Evolutionary conservation across 2,329 filamentous ascomycete genomes (phyloP), one percentile per base, ranked within the genome.

Genomic region (Penicillium glabrum): DNA sequence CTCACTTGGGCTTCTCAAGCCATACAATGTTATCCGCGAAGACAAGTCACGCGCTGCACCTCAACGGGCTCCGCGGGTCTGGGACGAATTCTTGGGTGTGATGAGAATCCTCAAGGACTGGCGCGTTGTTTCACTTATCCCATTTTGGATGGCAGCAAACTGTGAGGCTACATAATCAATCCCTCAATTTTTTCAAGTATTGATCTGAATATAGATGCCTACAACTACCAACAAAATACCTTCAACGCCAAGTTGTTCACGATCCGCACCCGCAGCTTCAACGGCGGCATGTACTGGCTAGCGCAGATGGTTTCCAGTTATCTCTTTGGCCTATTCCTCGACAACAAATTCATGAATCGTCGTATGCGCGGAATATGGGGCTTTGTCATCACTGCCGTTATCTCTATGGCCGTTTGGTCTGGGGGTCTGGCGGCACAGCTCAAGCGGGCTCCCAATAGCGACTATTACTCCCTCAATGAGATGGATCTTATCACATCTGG

Each of bases 171-270:
- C 2, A 48, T 19, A 26, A 31, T 41, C 3, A 13, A 2, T 31
- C 29, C 11, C 29, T 13, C 29, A 1, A 31, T 5, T 31, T 8
- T 19, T n/a, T 1, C 16, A n/a, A 37, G 8, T n/a, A 37, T 8
- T 37, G 3, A 37, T 6, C 3, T 31, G 5, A 13, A 7, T 29
- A 16, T 21, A 47, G 45, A 47, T 33, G 45, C 37, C 48, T 56
- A 51, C 14, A 56, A 51, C 43, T 56, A 56, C n/a, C 53, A 56
- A 48, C 47, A 51, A 41, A 56, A 55, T n/a, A 55, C 46, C 27
- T 55, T 35, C n/a, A 55, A 55, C 13, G 46, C 46, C 8, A 51
- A 50, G 29, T 27, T 50, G 10, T 55, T 55, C 41, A 51, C 39
- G 9, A 21, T 55, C 33, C 53, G 53, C n/a, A 55, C 53, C 11